Evolutionary conservation across 75 land plant genomes (phyloP).

Genomic region (Adiantum capillusveneris): DNA sequence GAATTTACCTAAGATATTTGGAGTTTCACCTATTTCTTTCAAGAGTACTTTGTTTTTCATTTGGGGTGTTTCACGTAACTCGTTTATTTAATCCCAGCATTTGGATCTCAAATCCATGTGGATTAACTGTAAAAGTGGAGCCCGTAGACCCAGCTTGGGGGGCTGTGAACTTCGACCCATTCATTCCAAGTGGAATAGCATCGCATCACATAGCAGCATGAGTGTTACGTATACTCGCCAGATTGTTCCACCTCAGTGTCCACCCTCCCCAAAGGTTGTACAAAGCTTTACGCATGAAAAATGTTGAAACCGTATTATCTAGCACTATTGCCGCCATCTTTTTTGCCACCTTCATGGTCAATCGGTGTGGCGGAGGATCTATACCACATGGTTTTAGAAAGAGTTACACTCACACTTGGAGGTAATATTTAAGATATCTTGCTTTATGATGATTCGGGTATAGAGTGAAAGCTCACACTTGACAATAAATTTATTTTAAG

Average conservation of each 20-base stretch:
- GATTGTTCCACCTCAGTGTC: slow-evolving; percentile 11
- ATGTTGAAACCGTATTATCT: slow-evolving; percentile 25
- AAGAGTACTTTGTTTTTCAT: background rate
- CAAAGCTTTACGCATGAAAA: slow-evolving; percentile 13
- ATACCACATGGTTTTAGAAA: no score
- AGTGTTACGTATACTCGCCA: slow-evolving; percentile 3
- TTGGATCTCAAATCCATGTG: background rate
- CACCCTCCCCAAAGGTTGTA: slow-evolving; percentile 5
- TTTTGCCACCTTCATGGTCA: slow-evolving; percentile 20
- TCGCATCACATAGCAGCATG: background rate
- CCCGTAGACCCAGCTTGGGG: background rate
- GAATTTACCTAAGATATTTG: background rate
- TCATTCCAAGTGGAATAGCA: background rate
- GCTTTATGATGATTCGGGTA: no score
- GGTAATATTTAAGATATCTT: no score
- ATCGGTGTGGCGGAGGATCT: no score
- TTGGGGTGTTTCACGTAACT: no score
- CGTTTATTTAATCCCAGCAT: background rate
- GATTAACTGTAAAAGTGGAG: background rate
- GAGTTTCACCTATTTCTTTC: slow-evolving; percentile 1
- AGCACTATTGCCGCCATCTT: slow-evolving; percentile 16
- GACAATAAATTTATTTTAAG: no score
- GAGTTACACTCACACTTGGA: no score
- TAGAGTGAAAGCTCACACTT: no score
- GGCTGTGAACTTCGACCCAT: background rate